Percentiles rank a stretch among this genome's conserved stretches.
These are phyloP conservation scores for Epichloe gansuensis DNA, from an alignment of 2,329 filamentous ascomycete species.

Conservation along the genomic window DNA sequence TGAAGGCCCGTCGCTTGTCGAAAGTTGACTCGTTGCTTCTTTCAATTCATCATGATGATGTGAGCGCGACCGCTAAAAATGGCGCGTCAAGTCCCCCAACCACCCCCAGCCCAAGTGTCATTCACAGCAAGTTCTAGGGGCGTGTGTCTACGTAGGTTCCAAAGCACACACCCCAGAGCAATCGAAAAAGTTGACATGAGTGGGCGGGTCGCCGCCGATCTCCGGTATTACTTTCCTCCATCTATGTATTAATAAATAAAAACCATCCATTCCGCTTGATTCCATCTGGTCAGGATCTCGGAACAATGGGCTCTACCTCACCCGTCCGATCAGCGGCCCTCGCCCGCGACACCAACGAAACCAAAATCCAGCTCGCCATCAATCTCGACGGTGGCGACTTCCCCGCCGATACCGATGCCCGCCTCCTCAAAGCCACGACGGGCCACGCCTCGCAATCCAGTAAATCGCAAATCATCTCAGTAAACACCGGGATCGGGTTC, in stretches of 20 bases:
- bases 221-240: too few relatives aligned
- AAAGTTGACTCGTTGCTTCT: background rate
- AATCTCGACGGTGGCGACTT: conserved; percentile 85
- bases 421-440: conserved; percentile 36
- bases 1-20: background rate
- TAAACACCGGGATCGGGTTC: conserved; percentile 93
- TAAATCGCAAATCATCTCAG: conserved; percentile 70
- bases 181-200: too few relatives aligned
- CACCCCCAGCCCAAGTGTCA: too few relatives aligned
- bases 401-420: conserved; percentile 48
- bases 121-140: background rate
- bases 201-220: too few relatives aligned
- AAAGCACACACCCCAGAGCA: background rate
- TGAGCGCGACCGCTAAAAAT: background rate
- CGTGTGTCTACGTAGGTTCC: background rate
- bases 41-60: background rate
- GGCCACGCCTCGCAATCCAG: conserved; percentile 76
- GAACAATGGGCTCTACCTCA: conserved; percentile 14
- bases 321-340: conserved; percentile 58
- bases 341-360: conserved; percentile 91
- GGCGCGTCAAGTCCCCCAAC: background rate
- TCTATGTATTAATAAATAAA: too few relatives aligned
- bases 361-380: conserved; percentile 84
- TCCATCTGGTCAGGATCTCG: too few relatives aligned
- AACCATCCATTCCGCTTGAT: too few relatives aligned